Conservation (phyloP, 352 stramenopile species). For the Phytophthora pluvialis region DNA sequence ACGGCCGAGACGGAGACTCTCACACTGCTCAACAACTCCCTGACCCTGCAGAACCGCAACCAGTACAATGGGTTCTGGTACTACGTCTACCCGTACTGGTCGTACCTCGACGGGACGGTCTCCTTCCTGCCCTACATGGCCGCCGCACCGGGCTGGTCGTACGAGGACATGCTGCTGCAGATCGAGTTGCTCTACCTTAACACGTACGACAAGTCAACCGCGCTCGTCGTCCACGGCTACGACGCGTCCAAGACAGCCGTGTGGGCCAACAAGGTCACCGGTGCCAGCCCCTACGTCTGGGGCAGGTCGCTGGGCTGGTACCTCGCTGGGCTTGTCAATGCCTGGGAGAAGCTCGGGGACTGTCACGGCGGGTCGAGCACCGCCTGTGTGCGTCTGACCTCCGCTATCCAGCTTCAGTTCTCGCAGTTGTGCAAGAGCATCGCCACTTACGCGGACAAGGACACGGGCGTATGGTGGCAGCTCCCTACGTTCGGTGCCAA, state of each 20-base stretch:
- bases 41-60: conserved; percentile 35
- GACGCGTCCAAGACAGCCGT: conserved; percentile 35
- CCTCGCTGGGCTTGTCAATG: conserved; percentile 33
- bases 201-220: conserved; percentile 30
- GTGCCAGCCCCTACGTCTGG: conserved; percentile 33
- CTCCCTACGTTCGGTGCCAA: conserved; percentile 31
- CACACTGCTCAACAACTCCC: conserved; percentile 21
- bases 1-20: conserved; percentile 20
- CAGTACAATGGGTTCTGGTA: conserved; percentile 40
- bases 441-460: conserved; percentile 21
- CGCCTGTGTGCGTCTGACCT: conserved; percentile 13
- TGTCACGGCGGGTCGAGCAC: conserved; percentile 16
- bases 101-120: conserved; percentile 36
- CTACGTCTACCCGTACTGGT: conserved; percentile 40
- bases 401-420: conserved; percentile 23
- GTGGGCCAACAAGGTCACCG: conserved; percentile 35
- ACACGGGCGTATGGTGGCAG: conserved; percentile 35
- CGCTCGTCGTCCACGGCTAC: conserved; percentile 30
- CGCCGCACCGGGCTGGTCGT: conserved; percentile 29
- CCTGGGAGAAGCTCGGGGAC: conserved; percentile 27
- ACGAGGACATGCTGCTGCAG: conserved; percentile 37
- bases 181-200: conserved; percentile 34
- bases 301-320: conserved; percentile 36
- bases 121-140: conserved; percentile 42
- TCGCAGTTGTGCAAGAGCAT: conserved; percentile 29